Evolutionary conservation across 306 rosid species (phyloP).

Genomic region (Gastrolobium bilobum): DNA sequence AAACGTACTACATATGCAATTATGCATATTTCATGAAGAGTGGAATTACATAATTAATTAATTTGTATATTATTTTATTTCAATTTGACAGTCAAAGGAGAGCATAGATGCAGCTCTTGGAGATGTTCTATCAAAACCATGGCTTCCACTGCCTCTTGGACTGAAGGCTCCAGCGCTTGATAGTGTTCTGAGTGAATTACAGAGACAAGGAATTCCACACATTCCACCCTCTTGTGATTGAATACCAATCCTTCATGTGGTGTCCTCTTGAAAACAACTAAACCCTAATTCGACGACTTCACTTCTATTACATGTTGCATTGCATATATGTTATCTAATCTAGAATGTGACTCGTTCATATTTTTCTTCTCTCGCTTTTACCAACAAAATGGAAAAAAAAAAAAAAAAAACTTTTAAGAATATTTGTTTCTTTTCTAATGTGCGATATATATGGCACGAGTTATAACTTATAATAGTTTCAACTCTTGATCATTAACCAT

Average conservation of each 20-base stretch:
- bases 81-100: conserved; percentile 78
- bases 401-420: not conserved
- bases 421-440: conserved; percentile 19
- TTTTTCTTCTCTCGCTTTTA: conserved; percentile 26
- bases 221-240: conserved; percentile 77
- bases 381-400: not conserved
- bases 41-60: not conserved
- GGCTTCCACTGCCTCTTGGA: conserved; percentile 94
- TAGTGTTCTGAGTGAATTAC: conserved; percentile 79
- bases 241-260: not conserved
- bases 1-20: not conserved
- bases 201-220: conserved; percentile 79
- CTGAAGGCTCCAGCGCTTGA: conserved; percentile 82
- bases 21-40: not conserved
- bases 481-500: conserved; percentile 8
- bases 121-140: conserved; percentile 85
- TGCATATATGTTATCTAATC: conserved; percentile 40
- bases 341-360: conserved; percentile 26
- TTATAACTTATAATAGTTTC: not conserved
- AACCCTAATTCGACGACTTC: conserved; percentile 78
- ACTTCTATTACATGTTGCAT: conserved; percentile 47
- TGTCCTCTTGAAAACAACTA: conserved; percentile 8
- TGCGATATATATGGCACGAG: conserved; percentile 3
- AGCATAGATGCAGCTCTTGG: conserved; percentile 89
- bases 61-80: not conserved